Conservation (phyloP, 352 stramenopile species). For the Pythium scleroteichum region DNA sequence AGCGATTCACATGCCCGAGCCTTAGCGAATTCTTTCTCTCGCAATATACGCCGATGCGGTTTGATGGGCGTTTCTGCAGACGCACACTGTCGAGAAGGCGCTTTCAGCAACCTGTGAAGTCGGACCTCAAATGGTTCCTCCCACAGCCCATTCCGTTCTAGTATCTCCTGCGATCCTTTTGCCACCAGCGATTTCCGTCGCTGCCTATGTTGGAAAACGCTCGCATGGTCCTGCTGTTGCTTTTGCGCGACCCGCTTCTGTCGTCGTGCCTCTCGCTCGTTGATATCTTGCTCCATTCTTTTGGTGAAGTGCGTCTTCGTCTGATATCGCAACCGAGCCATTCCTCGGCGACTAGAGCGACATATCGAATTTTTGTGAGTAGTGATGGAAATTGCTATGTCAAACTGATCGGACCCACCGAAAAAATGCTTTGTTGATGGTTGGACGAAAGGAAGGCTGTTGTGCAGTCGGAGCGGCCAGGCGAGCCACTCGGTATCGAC, state of each 20-base stretch:
- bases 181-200: conserved; percentile 34
- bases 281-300: conserved; percentile 54
- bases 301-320: conserved; percentile 8
- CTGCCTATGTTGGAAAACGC: conserved; percentile 1
- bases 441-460: conserved; percentile 55
- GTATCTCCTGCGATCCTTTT: conserved; percentile 51
- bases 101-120: conserved; percentile 30
- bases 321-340: conserved; percentile 9
- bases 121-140: conserved; percentile 40
- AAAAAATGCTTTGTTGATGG: conserved; percentile 46
- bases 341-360: conserved; percentile 13
- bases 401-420: conserved; percentile 7
- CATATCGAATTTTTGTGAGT: not conserved
- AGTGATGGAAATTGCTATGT: not conserved
- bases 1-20: conserved; percentile 48
- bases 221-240: conserved; percentile 22
- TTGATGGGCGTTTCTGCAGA: not conserved
- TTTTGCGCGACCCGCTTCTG: conserved; percentile 30
- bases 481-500: not conserved
- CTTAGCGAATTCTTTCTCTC: conserved; percentile 21
- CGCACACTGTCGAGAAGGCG: not conserved
- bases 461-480: conserved; percentile 21
- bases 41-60: not conserved
- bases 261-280: conserved; percentile 30
- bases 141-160: conserved; percentile 57